Evolutionary conservation across 225 moss, liverwort and hornwort species (phyloP), one percentile per base, ranked within the genome.

Genomic region (Thuidium tamariscinum): DNA sequence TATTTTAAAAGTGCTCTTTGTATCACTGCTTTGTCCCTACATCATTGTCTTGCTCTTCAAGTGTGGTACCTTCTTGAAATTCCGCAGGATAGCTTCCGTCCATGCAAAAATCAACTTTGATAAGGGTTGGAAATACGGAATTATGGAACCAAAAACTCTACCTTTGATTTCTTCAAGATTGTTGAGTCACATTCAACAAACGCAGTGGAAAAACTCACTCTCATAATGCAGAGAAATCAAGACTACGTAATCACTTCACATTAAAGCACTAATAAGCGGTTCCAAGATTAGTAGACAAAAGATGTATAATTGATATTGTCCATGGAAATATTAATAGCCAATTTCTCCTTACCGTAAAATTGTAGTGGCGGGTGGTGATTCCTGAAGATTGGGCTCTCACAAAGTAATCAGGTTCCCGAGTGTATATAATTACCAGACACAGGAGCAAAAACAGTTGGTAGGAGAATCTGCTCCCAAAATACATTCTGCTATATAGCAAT

Each of bases 311-410:
- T 49, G 7, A 75, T 44, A 5, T n/a, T 44, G 20, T 63, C 32
- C 27, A 48, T 78, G 39, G 55, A 44, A 46, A 62, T 51, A 19
- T 59, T 11, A 25, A 25, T 26, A 36, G 16, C 25, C 49, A 21
- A 64, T 36, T n/a, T 70, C 30, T 59, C 4, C 76, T 59, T 64
- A 91, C 86, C 39, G 18, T 84, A 51, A 91, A 91, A 71, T 81
- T 61, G 65, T 84, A 91, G 70, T 77, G 68, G 41, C 84, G 86
- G 23, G 88, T 91, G 34, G 81, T 63, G 57, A 81, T 81, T 83
- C 21, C 80, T 76, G 86, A 81, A 83, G 70, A 77, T 77, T 72
- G 46, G 46, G 71, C 77, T 39, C 27, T 37, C 37, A 54, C 86
- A 67, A 48, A 67, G 29, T 11, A 49, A 11, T 61, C 51, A 42